Evolutionary conservation across 805 yeast genomes (phyloP), one percentile per base, ranked within the genome.

Genomic region (Starmerella etchellsii): DNA sequence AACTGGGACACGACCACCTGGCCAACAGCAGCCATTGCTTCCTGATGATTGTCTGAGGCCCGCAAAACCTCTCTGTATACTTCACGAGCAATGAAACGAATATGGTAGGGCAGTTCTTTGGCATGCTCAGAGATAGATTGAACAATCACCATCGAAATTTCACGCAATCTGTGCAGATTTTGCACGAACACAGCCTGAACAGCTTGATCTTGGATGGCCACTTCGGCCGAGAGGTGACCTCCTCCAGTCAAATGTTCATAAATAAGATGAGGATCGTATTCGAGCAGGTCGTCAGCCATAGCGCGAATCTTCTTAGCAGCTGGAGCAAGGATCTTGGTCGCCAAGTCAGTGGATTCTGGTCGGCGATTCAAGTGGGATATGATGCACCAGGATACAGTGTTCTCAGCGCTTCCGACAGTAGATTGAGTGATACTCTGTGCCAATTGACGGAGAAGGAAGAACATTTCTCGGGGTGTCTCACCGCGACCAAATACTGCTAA

Each of bases 181-280:
- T 67, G 60, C 26, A 91, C 77, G 57, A 83, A 91, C 32, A 68
- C 67, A 0, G 62, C 60, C 26, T 91, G 71, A 0, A 88, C 84
- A n/a, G 70, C 76, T 1, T 76, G 71, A 49, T 82, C 87, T 48
- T 78, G 79, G 46, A 88, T 82, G 1, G 97, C 94, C 29, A 64
- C 67, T 40, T 73, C 78, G 0, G 81, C 76, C 4, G 74, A 55
- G 3, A 69, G 55, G 18, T 46, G 49, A 37, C 54, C 68, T 25
- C 56, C 54, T 25, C 61, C 57, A 20, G 49, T 41, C 13, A 50
- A 31, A 15, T 49, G 37, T 19, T 60, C 47, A 31, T 53, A 56
- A 19, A 57, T 58, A 14, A 62, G 60, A 2, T 71, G 56, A 2
- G 97, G 97, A 56, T 85, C 82, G 41, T 87, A 74, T 54, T 87